Conservation (phyloP, 352 stramenopile genomes). For the Globisporangium middletonii region DNA sequence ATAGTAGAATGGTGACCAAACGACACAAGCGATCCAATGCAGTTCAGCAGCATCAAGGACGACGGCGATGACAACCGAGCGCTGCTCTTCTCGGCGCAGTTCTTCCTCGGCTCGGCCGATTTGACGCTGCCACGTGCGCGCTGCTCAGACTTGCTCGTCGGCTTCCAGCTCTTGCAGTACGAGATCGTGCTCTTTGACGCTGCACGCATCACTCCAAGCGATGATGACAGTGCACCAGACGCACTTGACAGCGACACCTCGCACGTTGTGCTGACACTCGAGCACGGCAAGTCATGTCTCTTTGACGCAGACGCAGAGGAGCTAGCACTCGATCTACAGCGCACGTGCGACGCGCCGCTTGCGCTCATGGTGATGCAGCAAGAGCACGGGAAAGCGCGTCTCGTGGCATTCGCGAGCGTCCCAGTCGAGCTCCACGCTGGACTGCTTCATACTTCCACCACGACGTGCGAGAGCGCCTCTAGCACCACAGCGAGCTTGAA, state of each 20-base stretch:
- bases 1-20: background rate
- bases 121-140: background rate
- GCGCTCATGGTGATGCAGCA: slow-evolving; percentile 29
- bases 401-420: slow-evolving; percentile 30
- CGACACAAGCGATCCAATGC: too few relatives aligned
- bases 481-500: background rate
- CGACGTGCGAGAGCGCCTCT: background rate
- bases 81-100: slow-evolving; percentile 41
- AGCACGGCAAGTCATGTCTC: slow-evolving; percentile 45
- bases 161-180: slow-evolving; percentile 44
- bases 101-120: slow-evolving; percentile 23
- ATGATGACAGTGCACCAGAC: too few relatives aligned
- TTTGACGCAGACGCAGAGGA: slow-evolving; percentile 29
- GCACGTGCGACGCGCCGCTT: slow-evolving; percentile 18
- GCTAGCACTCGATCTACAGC: slow-evolving; percentile 22
- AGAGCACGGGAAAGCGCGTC: slow-evolving; percentile 25
- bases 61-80: background rate
- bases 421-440: slow-evolving; percentile 23
- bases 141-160: slow-evolving; percentile 16
- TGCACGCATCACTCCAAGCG: background rate
- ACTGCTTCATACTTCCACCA: slow-evolving; percentile 2
- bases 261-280: slow-evolving; percentile 10
- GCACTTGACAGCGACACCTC: background rate
- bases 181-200: slow-evolving; percentile 47
- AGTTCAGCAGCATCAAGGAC: background rate